Evolutionary conservation across 2,329 filamentous ascomycete species (phyloP).

Genomic region (Paraphaeosphaeria minitans): DNA sequence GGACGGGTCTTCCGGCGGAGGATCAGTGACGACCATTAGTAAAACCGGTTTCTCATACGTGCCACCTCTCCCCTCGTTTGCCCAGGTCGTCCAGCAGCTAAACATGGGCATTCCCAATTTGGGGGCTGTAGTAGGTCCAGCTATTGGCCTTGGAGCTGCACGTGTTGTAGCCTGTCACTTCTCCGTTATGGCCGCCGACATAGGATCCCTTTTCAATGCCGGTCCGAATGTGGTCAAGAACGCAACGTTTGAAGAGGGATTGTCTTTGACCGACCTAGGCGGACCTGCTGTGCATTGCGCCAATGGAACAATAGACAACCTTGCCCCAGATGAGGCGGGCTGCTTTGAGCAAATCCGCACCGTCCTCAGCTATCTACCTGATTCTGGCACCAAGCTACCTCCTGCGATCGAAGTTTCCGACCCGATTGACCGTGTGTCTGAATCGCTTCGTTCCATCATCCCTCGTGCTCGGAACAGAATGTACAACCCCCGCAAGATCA

Average conservation of each 20-base stretch:
- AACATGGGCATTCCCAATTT: conserved; percentile 69
- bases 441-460: conserved; percentile 60
- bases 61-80: conserved; percentile 61
- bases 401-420: conserved; percentile 57
- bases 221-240: conserved; percentile 66
- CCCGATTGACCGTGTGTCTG: conserved; percentile 55
- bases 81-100: conserved; percentile 61
- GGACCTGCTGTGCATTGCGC: conserved; percentile 66
- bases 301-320: conserved; percentile 70
- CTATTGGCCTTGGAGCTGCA: conserved; percentile 67
- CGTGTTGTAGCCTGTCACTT: conserved; percentile 67
- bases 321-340: conserved; percentile 64
- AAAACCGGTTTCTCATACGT: conserved; percentile 64
- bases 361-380: conserved; percentile 63
- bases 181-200: conserved; percentile 67
- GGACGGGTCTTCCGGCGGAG: conserved; percentile 67
- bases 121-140: conserved; percentile 66
- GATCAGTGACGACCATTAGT: conserved; percentile 64
- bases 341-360: conserved; percentile 66
- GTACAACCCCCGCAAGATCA: conserved; percentile 65
- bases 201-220: conserved; percentile 67
- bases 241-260: conserved; percentile 68
- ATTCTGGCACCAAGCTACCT: conserved; percentile 61
- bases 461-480: conserved; percentile 63
- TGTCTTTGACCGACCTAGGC: conserved; percentile 64